Percentiles rank a stretch among this genome's conserved stretches.
These are phyloP conservation scores for Lasiosphaeriaceae sp. DNA, from an alignment of 495 filamentous ascomycete genomes.

Conservation along the genomic window DNA sequence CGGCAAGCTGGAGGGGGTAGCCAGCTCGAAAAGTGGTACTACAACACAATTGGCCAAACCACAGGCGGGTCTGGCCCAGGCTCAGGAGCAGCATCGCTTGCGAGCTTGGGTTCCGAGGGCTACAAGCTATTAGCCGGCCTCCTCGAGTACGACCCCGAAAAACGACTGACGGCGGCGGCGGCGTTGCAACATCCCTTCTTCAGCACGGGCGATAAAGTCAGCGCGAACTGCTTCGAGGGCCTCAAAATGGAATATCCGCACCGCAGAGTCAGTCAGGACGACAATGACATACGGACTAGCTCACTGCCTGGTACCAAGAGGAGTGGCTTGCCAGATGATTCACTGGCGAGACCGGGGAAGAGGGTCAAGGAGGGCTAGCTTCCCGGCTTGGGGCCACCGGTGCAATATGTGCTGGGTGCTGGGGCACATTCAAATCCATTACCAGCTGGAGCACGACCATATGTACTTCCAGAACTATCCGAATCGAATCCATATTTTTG, in stretches of 20 bases:
- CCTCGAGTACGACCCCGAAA: slow-evolving; percentile 89
- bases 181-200: slow-evolving; percentile 91
- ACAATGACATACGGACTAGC: slow-evolving; percentile 86
- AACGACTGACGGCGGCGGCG: slow-evolving; percentile 76
- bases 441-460: too few species aligned
- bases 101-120: slow-evolving; percentile 66
- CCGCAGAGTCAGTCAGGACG: slow-evolving; percentile 84
- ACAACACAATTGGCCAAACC: slow-evolving; percentile 47
- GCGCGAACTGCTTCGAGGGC: slow-evolving; percentile 85
- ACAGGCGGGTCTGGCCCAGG: slow-evolving; percentile 38
- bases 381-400: too few species aligned
- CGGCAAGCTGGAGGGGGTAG: slow-evolving; percentile 22
- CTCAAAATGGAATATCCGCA: slow-evolving; percentile 83
- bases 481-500: too few species aligned
- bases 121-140: slow-evolving; percentile 76
- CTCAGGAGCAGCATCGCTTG: slow-evolving; percentile 31
- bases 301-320: slow-evolving; percentile 90
- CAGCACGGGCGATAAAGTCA: slow-evolving; percentile 57
- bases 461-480: too few species aligned
- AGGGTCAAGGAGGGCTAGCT: slow-evolving; percentile 63
- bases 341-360: slow-evolving; percentile 61
- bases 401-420: too few species aligned
- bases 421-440: too few species aligned
- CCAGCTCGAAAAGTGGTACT: slow-evolving; percentile 56
- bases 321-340: slow-evolving; percentile 83